These are phyloP conservation scores for Aspergillus unguis DNA, from an alignment of 2,329 filamentous ascomycete genomes.

Conservation along the genomic window DNA sequence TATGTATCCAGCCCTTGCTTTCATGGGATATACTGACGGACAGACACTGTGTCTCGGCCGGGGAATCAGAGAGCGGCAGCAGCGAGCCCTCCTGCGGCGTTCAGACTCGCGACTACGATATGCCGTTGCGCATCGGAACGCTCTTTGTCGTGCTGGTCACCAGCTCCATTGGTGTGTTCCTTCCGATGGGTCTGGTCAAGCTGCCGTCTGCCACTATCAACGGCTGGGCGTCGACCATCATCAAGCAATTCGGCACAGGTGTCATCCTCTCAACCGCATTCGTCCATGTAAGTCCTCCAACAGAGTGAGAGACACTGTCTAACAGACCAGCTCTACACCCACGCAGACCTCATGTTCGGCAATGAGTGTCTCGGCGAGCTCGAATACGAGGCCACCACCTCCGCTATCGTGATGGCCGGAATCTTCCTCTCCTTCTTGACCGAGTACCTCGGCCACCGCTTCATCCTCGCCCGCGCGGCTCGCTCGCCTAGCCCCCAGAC, in stretches of 20 bases:
- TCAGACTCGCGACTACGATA: slow-evolving; percentile 59
- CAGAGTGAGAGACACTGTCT: not conserved
- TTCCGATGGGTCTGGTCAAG: slow-evolving; percentile 61
- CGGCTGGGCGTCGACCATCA: slow-evolving; percentile 50
- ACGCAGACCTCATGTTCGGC: slow-evolving; percentile 68
- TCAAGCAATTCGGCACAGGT: slow-evolving; percentile 59
- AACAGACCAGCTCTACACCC: slow-evolving; percentile 62
- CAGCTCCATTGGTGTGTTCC: slow-evolving; percentile 65
- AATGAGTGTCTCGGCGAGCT: slow-evolving; percentile 67
- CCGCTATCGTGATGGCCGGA: slow-evolving; percentile 70
- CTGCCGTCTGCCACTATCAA: slow-evolving; percentile 53
- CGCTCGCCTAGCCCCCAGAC: not conserved
- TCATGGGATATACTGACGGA: slow-evolving; percentile 5
- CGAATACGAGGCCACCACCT: slow-evolving; percentile 65
- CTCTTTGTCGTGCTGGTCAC: slow-evolving; percentile 69
- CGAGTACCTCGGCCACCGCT: slow-evolving; percentile 63
- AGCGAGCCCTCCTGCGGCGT: slow-evolving; percentile 44
- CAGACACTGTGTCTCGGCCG: slow-evolving; percentile 23
- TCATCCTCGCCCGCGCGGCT: slow-evolving; percentile 40
- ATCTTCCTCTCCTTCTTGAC: slow-evolving; percentile 69
- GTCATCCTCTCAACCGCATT: slow-evolving; percentile 41
- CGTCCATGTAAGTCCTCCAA: slow-evolving; percentile 31
- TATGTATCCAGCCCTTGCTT: slow-evolving; percentile 41
- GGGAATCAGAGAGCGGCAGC: slow-evolving; percentile 40
- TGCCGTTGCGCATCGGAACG: slow-evolving; percentile 65